Base-by-base conservation (phyloP, 169 alveolate species). In the Cryptosporidium xiaoi region DNA sequence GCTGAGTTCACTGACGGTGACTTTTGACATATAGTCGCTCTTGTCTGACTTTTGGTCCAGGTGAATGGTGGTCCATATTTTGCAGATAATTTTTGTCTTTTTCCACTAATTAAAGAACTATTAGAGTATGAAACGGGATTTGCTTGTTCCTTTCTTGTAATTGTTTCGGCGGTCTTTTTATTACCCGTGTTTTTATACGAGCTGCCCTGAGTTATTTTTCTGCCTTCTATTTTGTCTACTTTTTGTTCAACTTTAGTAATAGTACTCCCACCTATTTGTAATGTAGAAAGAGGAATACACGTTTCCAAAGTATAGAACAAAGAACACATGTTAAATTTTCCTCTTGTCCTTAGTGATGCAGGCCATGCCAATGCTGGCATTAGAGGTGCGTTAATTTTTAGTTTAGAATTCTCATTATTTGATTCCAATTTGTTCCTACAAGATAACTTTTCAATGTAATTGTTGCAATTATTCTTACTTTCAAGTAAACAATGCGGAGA, bases 351-450 rank as follows among this genome's bases (percentile, higher is more conserved):
- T 29, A 77, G 40, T 15, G 87, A 77, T 16, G 87, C 87, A 3
- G 87, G 87, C 87, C 87, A 77, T 58, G 87, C 87, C 87, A 68
- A 60, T 16, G 77, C 34, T 60, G 87, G 87, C 34, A 77, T 48
- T 20, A 20, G 33, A 15, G 65, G 31, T 34, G 77, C 10, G 5
- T 36, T 65, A 20, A 40, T 50, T 24, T 13, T 50, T 1, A 44
- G 31, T 24, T 31, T 44, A 4, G 27, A 36, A 15, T 29, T 31
- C 2, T 56, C 16, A n/a, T 20, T 16, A 3, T 56, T 69, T 8
- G 29, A 34, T 10, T 24, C 16, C 3, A 55, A 27, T n/a, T 29
- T 16, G 44, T 7, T 51, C 33, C 51, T 69, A 10, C 53, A 20
- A 10, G 66, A 13, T 15, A 62, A 20, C 12, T 53, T 53, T 13